phyloP scores from a whole-genome alignment of 371 early-diverging fungal genomes.

The Funneliformis caledonium region DNA sequence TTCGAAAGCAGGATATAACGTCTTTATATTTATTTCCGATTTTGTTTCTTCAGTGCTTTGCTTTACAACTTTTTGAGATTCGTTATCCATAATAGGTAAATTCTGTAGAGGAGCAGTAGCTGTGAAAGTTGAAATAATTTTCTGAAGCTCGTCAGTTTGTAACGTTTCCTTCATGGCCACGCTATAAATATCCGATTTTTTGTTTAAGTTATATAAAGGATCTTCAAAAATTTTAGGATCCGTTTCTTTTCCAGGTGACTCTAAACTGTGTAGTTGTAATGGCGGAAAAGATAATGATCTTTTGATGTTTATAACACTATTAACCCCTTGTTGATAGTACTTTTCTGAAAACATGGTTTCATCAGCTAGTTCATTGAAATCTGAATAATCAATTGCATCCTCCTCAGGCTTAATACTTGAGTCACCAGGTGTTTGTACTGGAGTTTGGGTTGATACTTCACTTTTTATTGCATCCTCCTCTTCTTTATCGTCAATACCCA shows the following conservation, averaged over 20 bases:
- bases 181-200: too few relatives aligned
- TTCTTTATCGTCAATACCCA: conserved; percentile 54
- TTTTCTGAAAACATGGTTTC: conserved; percentile 48
- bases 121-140: not conserved
- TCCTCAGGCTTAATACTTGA: conserved; percentile 55
- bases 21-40: conserved; percentile 52
- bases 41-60: not conserved
- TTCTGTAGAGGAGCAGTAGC: conserved; percentile 5
- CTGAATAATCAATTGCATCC: conserved; percentile 83
- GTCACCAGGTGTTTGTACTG: conserved; percentile 42
- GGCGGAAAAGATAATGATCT: not conserved
- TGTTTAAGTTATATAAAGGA: too few relatives aligned
- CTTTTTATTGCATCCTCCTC: conserved; percentile 52
- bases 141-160: not conserved
- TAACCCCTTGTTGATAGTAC: conserved; percentile 43
- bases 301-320: conserved; percentile 33
- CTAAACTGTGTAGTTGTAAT: not conserved
- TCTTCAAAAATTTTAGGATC: too few relatives aligned
- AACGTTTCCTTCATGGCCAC: not conserved
- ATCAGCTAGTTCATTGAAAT: conserved; percentile 77
- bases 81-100: not conserved
- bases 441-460: conserved; percentile 42
- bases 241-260: not conserved
- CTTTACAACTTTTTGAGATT: conserved; percentile 3
- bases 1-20: conserved; percentile 71